These are phyloP conservation scores for Ceratocystis ficicola DNA, from an alignment of 2,329 filamentous ascomycete genomes.

Conservation along the genomic window DNA sequence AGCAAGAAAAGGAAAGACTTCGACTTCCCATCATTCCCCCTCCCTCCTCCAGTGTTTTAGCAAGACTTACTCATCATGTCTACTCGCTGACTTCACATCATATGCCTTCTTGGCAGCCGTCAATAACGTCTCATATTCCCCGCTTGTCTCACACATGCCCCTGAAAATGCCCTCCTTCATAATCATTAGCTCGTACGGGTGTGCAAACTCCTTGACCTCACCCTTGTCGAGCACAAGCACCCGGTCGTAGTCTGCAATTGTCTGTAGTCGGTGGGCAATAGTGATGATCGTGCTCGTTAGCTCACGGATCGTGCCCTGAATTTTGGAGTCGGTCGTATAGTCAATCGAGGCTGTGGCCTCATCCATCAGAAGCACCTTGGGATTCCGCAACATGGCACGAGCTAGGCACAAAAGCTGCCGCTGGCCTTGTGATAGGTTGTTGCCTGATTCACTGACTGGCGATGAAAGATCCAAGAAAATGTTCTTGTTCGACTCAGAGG, in stretches of 20 bases:
- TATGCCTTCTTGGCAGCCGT: constrained; percentile 46
- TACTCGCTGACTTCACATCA: constrained; percentile 32
- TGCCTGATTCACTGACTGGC: constrained; percentile 75
- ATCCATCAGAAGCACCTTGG: constrained; percentile 96
- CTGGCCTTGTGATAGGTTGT: constrained; percentile 91
- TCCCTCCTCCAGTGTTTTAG: constrained; percentile 19
- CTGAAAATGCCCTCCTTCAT: constrained; percentile 53
- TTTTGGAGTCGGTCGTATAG: constrained; percentile 88
- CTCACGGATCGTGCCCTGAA: constrained; percentile 92
- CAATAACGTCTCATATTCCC: constrained; percentile 40
- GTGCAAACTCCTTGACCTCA: constrained; percentile 74
- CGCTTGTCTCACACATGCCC: constrained; percentile 54
- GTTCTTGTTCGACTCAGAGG: constrained; percentile 70
- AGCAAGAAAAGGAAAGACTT: not conserved
- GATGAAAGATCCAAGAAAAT: constrained; percentile 80
- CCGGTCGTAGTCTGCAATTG: constrained; percentile 97
- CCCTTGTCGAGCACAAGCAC: constrained; percentile 90
- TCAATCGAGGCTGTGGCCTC: constrained; percentile 97
- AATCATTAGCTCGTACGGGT: constrained; percentile 69
- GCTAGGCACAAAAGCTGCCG: constrained; percentile 89
- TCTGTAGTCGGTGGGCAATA: constrained; percentile 89
- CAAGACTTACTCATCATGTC: constrained; percentile 25
- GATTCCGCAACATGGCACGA: constrained; percentile 78
- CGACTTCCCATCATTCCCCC: not conserved
- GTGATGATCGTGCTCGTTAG: constrained; percentile 89